Evolutionary conservation across 2,329 filamentous ascomycete genomes (phyloP).

Genomic region (Curvularia hawaiiensis): DNA sequence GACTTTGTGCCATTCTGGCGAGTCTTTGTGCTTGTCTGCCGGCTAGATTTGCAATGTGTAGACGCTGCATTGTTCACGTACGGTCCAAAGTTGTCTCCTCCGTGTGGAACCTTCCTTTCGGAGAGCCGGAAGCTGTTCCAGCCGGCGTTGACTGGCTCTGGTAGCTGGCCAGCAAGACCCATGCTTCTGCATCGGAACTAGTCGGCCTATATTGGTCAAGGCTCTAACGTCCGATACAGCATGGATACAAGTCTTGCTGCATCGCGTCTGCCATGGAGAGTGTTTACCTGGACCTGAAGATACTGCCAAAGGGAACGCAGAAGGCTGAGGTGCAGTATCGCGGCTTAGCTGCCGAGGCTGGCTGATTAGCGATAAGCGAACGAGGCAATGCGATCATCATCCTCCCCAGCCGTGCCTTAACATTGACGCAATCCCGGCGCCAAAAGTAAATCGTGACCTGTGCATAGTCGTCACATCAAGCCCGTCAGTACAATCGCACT

Average conservation of each 20-base stretch:
- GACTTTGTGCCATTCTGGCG: constrained; percentile 3
- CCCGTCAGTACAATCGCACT: neutral
- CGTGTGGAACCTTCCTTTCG: constrained; percentile 20
- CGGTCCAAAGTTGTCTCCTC: constrained; percentile 11
- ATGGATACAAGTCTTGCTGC: neutral
- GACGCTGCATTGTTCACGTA: constrained; percentile 16
- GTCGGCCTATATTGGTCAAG: neutral
- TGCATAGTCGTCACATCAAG: constrained; percentile 3
- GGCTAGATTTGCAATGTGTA: constrained; percentile 1
- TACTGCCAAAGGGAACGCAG: neutral
- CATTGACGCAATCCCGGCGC: constrained; percentile 24
- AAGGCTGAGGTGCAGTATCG: constrained; percentile 15
- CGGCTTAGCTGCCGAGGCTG: constrained; percentile 18
- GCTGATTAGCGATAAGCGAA: constrained; percentile 24
- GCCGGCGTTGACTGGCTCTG: neutral
- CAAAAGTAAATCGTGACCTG: neutral
- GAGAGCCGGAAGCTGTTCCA: constrained; percentile 20
- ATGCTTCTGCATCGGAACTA: neutral
- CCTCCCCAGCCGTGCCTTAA: constrained; percentile 5
- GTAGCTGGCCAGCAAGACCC: neutral
- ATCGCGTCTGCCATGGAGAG: neutral
- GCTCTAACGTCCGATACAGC: neutral
- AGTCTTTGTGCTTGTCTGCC: constrained; percentile 9
- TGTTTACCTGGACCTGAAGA: neutral
- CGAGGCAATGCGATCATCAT: constrained; percentile 18